phyloP scores from a whole-genome alignment of 2,329 filamentous ascomycete species.

The Penicillium frequentans region DNA sequence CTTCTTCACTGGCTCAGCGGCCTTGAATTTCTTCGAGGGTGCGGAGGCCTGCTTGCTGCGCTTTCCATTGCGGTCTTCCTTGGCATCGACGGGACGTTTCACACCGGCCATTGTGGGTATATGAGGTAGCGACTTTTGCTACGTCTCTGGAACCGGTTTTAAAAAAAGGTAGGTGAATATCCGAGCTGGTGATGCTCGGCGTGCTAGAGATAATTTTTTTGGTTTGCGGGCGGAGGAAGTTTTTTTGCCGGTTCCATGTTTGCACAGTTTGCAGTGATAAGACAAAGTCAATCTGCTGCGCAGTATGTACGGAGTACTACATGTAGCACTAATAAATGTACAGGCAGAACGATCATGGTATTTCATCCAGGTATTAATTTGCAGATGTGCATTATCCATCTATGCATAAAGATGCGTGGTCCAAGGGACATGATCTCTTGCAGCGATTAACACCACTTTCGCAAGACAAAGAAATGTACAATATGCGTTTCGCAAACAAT shows the following conservation, averaged over 20 bases:
- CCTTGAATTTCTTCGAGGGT: slow-evolving; percentile 29
- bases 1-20: slow-evolving; percentile 28
- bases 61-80: slow-evolving; percentile 42
- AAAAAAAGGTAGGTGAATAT: slow-evolving; percentile 9
- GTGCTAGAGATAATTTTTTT: slow-evolving; percentile 31
- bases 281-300: slow-evolving; percentile 5
- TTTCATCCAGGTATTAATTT: not conserved
- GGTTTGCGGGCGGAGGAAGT: slow-evolving; percentile 29
- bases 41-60: slow-evolving; percentile 35
- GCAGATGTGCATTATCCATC: slow-evolving; percentile 1
- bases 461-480: slow-evolving; percentile 12
- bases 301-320: not conserved
- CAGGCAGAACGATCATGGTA: not conserved
- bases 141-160: slow-evolving; percentile 4
- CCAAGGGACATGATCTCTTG: slow-evolving; percentile 1
- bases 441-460: slow-evolving; percentile 6
- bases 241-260: slow-evolving; percentile 32
- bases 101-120: slow-evolving; percentile 38
- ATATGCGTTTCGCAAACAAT: not conserved
- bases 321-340: not conserved
- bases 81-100: slow-evolving; percentile 41
- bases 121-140: slow-evolving; percentile 11
- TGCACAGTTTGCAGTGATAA: slow-evolving; percentile 33
- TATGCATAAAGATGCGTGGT: not conserved
- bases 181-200: slow-evolving; percentile 22